These are phyloP conservation scores for Erythrophleum ivorense DNA, from an alignment of 331 rosid genomes.

Conservation along the genomic window DNA sequence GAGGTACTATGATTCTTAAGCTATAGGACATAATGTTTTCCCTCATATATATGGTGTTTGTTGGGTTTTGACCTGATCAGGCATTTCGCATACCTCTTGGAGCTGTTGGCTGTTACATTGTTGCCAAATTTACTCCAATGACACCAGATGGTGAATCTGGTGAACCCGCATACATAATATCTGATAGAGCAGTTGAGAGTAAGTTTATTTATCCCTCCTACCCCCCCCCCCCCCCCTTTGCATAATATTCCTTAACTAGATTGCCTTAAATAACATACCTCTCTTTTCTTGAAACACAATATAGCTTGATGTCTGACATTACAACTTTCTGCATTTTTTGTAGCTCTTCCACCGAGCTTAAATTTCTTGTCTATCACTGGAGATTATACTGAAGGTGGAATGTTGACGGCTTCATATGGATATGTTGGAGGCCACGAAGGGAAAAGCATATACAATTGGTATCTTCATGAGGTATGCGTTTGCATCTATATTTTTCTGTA, in stretches of 20 bases:
- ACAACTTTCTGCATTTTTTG: conserved; percentile 22
- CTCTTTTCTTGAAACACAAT: conserved; percentile 12
- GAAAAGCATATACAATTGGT: conserved; percentile 88
- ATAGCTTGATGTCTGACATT: background rate
- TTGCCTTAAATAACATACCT: background rate
- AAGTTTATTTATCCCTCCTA: conserved; percentile 46
- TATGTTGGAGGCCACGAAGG: conserved; percentile 99
- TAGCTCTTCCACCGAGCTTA: conserved; percentile 98
- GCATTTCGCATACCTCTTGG: conserved; percentile 95
- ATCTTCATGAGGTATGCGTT: conserved; percentile 80
- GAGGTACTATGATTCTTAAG: background rate
- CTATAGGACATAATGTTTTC: background rate
- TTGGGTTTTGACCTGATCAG: conserved; percentile 53
- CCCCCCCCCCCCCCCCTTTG: conserved; percentile 24
- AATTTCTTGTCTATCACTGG: conserved; percentile 97
- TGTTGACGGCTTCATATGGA: conserved; percentile 97
- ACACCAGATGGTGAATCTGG: conserved; percentile 87
- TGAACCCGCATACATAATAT: conserved; percentile 78
- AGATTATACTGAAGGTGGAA: conserved; percentile 83
- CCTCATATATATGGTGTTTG: conserved; percentile 16
- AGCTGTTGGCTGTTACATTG: conserved; percentile 91
- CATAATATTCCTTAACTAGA: conserved; percentile 6
- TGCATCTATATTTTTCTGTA: conserved; percentile 7
- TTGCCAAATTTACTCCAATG: conserved; percentile 87
- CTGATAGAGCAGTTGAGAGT: conserved; percentile 89